These are phyloP conservation scores for Acanthamoeba polyphaga DNA, from an alignment of 208 protist genomes.

Conservation along the genomic window DNA sequence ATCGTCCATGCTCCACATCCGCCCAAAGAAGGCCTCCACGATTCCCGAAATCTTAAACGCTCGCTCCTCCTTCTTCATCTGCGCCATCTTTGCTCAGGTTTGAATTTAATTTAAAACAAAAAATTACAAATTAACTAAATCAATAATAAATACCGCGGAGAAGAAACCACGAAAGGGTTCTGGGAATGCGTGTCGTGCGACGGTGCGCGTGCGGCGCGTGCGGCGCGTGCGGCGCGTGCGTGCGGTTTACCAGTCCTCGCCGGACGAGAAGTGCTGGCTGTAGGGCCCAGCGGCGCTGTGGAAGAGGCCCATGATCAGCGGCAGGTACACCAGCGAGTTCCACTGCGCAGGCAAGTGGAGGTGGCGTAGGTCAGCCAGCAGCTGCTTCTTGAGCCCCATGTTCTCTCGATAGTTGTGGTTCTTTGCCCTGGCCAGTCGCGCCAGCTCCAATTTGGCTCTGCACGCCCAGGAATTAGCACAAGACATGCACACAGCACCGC, in stretches of 20 bases:
- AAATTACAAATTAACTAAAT: background rate
- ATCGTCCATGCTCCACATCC: constrained; percentile 1
- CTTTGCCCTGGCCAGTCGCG: background rate
- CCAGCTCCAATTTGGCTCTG: constrained; percentile 2
- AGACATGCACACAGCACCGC: background rate
- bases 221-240: no score
- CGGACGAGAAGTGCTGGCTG: background rate
- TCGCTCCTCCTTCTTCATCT: background rate
- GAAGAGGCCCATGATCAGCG: constrained; percentile 46
- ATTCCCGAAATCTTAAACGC: constrained; percentile 25
- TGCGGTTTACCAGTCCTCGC: background rate
- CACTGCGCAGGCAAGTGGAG: background rate
- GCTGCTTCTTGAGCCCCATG: constrained; percentile 4
- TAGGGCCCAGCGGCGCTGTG: background rate
- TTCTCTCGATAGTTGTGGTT: background rate
- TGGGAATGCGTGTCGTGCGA: no score
- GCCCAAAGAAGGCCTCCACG: constrained; percentile 43
- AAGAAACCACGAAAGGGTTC: no score
- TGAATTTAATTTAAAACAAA: background rate
- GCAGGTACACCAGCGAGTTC: background rate
- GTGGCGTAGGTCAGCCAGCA: background rate
- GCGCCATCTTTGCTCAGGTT: background rate
- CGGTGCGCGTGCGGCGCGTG: no score
- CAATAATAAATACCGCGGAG: no score
- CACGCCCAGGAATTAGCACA: background rate